These are phyloP conservation scores for Trapa bicornis DNA, from an alignment of 345 rosid genomes.

Conservation along the genomic window DNA sequence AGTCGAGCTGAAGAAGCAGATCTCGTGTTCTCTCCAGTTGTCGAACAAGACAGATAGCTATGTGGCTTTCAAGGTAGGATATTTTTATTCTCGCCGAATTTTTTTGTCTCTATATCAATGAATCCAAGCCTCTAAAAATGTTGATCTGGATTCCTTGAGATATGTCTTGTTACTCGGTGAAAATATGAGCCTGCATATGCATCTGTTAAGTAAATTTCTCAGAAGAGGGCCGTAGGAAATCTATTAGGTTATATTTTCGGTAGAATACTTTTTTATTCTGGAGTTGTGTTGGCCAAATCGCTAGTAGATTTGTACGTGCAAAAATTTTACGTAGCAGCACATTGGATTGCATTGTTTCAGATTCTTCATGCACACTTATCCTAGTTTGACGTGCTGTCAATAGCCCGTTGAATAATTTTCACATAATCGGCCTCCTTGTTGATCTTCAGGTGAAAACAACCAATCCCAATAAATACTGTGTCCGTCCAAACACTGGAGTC, in stretches of 20 bases:
- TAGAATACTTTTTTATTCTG: neutral
- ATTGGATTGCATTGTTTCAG: neutral
- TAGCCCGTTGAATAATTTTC: neutral
- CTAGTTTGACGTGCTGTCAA: neutral
- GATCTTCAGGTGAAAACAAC: constrained; percentile 64
- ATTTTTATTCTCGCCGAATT: neutral
- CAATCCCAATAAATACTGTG: constrained; percentile 74
- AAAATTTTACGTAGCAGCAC: neutral
- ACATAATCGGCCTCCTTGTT: neutral
- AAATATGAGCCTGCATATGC: neutral
- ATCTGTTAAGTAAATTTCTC: neutral
- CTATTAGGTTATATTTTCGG: neutral
- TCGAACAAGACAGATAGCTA: constrained; percentile 50
- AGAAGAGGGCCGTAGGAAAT: neutral
- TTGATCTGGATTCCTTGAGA: neutral
- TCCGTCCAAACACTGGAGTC: constrained; percentile 69
- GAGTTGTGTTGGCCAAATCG: too few relatives aligned
- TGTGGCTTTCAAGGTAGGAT: constrained; percentile 72
- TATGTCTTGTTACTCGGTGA: neutral
- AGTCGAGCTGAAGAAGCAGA: constrained; percentile 88
- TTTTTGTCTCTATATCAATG: neutral
- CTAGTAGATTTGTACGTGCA: too few relatives aligned
- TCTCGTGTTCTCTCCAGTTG: constrained; percentile 65
- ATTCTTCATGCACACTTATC: neutral
- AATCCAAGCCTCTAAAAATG: neutral